Percentiles rank a stretch among this genome's conserved stretches.
Conservation (phyloP, 345 rosid genomes). For the Tarenaya hassleriana region DNA sequence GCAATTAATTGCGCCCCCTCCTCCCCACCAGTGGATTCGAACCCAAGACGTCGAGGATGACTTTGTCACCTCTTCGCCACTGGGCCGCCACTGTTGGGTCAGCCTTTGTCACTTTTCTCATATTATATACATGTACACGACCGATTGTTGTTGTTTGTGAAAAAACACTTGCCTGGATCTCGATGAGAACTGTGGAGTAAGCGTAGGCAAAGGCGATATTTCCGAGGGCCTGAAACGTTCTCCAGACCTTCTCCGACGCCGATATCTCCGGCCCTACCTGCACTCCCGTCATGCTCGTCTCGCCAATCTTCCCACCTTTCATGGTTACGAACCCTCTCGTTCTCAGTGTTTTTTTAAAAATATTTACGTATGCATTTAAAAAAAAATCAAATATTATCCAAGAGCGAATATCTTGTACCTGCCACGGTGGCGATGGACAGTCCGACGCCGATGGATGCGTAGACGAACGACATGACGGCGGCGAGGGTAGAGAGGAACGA, state of each 20-base stretch:
- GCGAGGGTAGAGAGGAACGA: constrained; percentile 79
- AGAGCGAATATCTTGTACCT: constrained; percentile 19
- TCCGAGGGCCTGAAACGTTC: constrained; percentile 70
- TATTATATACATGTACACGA: too few relatives aligned
- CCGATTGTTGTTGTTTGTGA: too few relatives aligned
- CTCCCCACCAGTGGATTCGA: too few relatives aligned
- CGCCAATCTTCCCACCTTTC: constrained; percentile 28
- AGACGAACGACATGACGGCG: constrained; percentile 87
- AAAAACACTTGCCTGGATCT: constrained; percentile 61
- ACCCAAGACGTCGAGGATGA: too few relatives aligned
- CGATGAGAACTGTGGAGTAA: constrained; percentile 66
- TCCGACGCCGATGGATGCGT: constrained; percentile 69
- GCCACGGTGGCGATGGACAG: constrained; percentile 53
- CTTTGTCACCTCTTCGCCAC: too few relatives aligned
- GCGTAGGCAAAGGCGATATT: constrained; percentile 89
- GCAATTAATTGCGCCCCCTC: too few relatives aligned
- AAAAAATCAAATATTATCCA: too few relatives aligned
- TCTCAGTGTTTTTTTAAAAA: neutral
- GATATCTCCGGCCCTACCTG: constrained; percentile 64
- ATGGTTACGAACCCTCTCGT: too few relatives aligned
- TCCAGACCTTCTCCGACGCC: constrained; percentile 71
- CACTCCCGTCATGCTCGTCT: constrained; percentile 51
- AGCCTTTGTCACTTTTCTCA: too few relatives aligned
- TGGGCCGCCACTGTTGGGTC: too few relatives aligned
- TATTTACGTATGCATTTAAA: neutral